Evolutionary conservation across 352 stramenopile genomes (phyloP).

Genomic region (Phytophthora syringae): DNA sequence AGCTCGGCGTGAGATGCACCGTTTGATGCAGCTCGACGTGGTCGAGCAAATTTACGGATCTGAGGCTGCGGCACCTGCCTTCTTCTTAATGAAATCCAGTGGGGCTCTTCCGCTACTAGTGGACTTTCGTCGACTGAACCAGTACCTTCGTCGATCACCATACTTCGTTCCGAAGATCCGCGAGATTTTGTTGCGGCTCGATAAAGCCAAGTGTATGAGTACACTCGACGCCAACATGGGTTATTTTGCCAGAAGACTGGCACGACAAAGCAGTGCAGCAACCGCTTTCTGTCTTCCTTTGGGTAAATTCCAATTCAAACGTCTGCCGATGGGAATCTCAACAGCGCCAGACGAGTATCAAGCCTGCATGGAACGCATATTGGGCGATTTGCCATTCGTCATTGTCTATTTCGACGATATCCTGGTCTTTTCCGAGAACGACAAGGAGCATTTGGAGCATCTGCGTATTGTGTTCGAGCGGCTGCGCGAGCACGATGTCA

Average conservation of each 20-base stretch:
- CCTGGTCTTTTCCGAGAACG: background rate
- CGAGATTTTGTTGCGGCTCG: conserved; percentile 4
- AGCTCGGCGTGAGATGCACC: conserved; percentile 15
- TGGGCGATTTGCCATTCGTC: conserved; percentile 8
- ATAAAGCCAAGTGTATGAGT: background rate
- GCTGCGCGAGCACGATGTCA: background rate
- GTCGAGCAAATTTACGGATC: conserved; percentile 19
- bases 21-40: background rate
- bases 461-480: background rate
- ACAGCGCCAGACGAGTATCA: conserved; percentile 14
- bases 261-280: background rate
- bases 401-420: no score
- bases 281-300: background rate
- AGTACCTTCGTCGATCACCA: background rate
- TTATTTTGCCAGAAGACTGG: background rate
- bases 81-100: conserved; percentile 8
- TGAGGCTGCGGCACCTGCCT: conserved; percentile 2
- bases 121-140: conserved; percentile 1
- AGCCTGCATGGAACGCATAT: conserved; percentile 3
- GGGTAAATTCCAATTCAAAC: conserved; percentile 7
- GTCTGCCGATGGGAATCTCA: conserved; percentile 13
- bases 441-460: background rate
- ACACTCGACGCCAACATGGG: background rate
- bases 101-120: conserved; percentile 1
- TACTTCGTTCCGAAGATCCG: conserved; percentile 10